Base-by-base conservation (phyloP, 176 grass and related monocot species). In the Saccharum officinarum region DNA sequence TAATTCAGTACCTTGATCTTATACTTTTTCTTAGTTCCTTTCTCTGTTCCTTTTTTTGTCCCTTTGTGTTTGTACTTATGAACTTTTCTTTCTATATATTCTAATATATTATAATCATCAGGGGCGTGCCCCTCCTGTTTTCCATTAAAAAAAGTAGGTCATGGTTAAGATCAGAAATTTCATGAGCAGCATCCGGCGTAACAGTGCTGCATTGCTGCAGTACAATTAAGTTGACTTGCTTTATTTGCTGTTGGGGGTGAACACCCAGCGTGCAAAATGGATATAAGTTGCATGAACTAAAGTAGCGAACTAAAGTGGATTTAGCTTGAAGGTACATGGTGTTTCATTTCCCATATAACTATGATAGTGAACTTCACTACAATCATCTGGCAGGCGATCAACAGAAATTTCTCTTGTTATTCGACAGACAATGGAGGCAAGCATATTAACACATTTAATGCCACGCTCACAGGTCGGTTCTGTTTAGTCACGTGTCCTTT, bases 331-430 rank as follows among this genome's bases (percentile, higher is more conserved):
- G 23, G 23, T 33, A 41, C 38, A 18, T 15, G 45, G 2, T 31
- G 12, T 79, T 60, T 79, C n/a, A 69, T 61, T 87, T 49, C 23
- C 50, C 7, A 61, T 69, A 41, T 15, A 72, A 68, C 33, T 79
- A n/a, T 70, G 50, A 14, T 69, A 70, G 62, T 69, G 7, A 64
- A 50, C 33, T 80, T 44, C 20, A 36, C 31, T 79, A 59, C 15
- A 50, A 59, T 83, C 38, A 87, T 44, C 12, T 63, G 14, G 44
- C 89, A 98, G 93, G 85, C 92, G 97, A 63, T 94, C 97, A 83
- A 98, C 93, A 63, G 97, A 98, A 92, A 94, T 98, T 87, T 98
- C 97, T 39, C 86, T 98, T 85, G 97, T 96, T 81, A 95, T 98
- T 79, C 81, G 97, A 10, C 93, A 98, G 89, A 98, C 93, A 81